A percentile compares a stretch with the other conserved stretches of the same genome.
phyloP scores from a whole-genome alignment of 768 basidiomycete genomes.

The Coprinopsis sp. region DNA sequence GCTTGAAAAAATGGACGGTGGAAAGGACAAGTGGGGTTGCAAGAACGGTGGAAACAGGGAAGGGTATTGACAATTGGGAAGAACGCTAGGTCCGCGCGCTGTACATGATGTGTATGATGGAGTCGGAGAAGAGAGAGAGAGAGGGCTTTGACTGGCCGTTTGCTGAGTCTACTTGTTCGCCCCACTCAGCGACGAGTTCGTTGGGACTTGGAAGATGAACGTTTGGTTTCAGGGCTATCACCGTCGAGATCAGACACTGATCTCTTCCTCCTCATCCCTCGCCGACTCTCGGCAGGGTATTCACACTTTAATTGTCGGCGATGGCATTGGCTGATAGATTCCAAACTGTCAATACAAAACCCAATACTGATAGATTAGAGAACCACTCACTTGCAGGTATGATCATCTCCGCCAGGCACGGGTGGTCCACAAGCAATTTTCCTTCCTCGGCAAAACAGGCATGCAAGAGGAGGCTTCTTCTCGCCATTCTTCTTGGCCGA shows the following conservation, averaged over 20 bases:
- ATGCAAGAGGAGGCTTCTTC: slow-evolving; percentile 61
- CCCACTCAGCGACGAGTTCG: not conserved
- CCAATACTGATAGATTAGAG: slow-evolving; percentile 6
- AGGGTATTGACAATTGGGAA: not conserved
- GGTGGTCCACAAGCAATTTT: slow-evolving; percentile 70
- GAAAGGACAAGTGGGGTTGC: not conserved
- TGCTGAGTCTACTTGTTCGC: too few species aligned
- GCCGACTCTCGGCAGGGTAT: slow-evolving; percentile 64
- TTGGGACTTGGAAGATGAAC: slow-evolving; percentile 7
- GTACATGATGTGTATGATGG: too few species aligned
- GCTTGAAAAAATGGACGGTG: not conserved
- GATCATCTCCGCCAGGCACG: slow-evolving; percentile 44
- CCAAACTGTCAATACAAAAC: too few species aligned
- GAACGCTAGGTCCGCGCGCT: too few species aligned
- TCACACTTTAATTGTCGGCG: slow-evolving; percentile 66
- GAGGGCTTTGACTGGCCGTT: too few species aligned
- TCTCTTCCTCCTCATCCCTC: slow-evolving; percentile 61
- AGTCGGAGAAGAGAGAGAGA: too few species aligned
- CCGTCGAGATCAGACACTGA: slow-evolving; percentile 15
- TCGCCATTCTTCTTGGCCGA: slow-evolving; percentile 43
- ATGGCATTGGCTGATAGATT: slow-evolving; percentile 60
- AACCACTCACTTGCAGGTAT: slow-evolving; percentile 60
- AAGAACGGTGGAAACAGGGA: not conserved
- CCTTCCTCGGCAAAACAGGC: slow-evolving; percentile 60
- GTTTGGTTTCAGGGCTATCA: slow-evolving; percentile 17